Evolutionary conservation across 1,284 basidiomycete species (phyloP).

Genomic region (Testicularia cyperi): DNA sequence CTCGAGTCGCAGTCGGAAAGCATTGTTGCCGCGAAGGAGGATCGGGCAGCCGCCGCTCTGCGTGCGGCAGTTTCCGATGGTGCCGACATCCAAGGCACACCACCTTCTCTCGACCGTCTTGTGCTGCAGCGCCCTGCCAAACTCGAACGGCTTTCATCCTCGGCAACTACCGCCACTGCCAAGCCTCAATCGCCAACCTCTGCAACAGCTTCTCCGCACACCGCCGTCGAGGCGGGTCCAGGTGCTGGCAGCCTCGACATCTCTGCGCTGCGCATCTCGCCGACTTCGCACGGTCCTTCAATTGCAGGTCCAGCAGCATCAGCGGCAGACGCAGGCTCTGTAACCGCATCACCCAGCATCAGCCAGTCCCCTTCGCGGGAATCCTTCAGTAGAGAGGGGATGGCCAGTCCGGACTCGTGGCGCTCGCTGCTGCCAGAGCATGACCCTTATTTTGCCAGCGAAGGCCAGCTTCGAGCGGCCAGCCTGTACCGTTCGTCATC

Average conservation of each 20-base stretch:
- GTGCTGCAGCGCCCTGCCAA: conserved; percentile 24
- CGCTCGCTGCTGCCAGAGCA: conserved; percentile 41
- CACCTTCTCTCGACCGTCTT: neutral
- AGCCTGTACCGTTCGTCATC: conserved; percentile 7
- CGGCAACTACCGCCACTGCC: conserved; percentile 21
- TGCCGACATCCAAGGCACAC: no score
- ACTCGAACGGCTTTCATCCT: conserved; percentile 26
- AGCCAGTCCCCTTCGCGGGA: conserved; percentile 3
- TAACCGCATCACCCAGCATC: conserved; percentile 5
- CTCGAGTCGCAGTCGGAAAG: conserved; percentile 1
- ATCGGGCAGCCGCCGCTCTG: neutral
- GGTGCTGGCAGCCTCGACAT: conserved; percentile 5
- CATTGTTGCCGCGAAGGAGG: neutral
- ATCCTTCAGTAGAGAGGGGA: no score
- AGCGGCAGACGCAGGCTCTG: neutral
- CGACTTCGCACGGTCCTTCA: conserved; percentile 1
- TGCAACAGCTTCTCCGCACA: conserved; percentile 11
- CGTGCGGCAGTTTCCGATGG: no score
- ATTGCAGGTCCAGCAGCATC: neutral
- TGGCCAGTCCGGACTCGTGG: conserved; percentile 48
- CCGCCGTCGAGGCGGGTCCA: conserved; percentile 7
- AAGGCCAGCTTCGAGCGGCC: conserved; percentile 10
- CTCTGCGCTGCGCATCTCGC: conserved; percentile 2
- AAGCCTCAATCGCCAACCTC: conserved; percentile 9
- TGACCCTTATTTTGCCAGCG: conserved; percentile 44